Conservation (phyloP, 2,329 filamentous ascomycete genomes). For the Aspergillus luchuensis region DNA sequence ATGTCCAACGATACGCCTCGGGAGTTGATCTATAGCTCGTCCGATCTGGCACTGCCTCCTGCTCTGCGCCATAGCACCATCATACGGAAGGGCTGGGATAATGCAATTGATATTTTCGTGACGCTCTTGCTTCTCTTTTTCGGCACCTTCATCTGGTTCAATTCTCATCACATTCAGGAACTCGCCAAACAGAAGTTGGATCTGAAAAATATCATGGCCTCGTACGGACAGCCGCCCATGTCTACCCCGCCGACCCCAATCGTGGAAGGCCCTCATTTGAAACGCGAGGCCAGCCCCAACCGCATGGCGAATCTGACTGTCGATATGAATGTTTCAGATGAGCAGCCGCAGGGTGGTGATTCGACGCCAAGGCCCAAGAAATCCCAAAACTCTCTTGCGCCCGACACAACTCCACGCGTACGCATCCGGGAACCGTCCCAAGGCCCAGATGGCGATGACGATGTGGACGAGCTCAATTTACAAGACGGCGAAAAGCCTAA, state of each 20-base stretch:
- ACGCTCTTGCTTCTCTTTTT: slow-evolving; percentile 44
- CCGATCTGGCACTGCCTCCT: slow-evolving; percentile 42
- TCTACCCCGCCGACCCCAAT: slow-evolving; percentile 45
- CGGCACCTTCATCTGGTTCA: slow-evolving; percentile 47
- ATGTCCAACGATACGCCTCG: slow-evolving; percentile 43
- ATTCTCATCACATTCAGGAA: slow-evolving; percentile 44
- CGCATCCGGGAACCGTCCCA: slow-evolving; percentile 44
- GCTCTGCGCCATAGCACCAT: slow-evolving; percentile 46
- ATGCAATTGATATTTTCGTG: slow-evolving; percentile 48
- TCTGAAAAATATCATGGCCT: slow-evolving; percentile 47
- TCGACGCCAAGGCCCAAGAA: slow-evolving; percentile 33
- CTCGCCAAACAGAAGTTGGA: slow-evolving; percentile 49
- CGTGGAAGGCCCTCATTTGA: slow-evolving; percentile 29
- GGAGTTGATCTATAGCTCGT: slow-evolving; percentile 37
- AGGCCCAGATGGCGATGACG: slow-evolving; percentile 37
- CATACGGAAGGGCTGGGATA: slow-evolving; percentile 50
- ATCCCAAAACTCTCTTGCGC: slow-evolving; percentile 20
- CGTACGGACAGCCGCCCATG: slow-evolving; percentile 39
- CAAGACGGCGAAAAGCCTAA: slow-evolving; percentile 55
- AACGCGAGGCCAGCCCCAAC: slow-evolving; percentile 28
- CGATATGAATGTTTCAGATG: slow-evolving; percentile 30
- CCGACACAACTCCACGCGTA: slow-evolving; percentile 37
- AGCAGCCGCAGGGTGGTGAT: slow-evolving; percentile 24
- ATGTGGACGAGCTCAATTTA: slow-evolving; percentile 32
- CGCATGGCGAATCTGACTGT: slow-evolving; percentile 35